phyloP scores from a whole-genome alignment of 2,329 filamentous ascomycete species.

The Cladosporium oxysporum region DNA sequence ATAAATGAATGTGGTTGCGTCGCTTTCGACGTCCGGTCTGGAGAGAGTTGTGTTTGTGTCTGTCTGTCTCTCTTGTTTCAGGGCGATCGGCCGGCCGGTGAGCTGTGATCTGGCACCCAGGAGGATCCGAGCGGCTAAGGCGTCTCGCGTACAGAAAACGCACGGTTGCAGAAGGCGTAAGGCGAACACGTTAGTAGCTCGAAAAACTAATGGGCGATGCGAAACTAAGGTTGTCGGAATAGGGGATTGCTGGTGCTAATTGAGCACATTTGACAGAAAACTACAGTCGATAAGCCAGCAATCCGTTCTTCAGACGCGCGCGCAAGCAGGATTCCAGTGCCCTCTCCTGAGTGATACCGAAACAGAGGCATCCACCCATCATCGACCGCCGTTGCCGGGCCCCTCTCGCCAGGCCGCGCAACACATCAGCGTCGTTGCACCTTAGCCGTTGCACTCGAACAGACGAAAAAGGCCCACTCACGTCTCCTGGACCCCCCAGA shows the following conservation, averaged over 20 bases:
- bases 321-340: neutral
- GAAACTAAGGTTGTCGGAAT: neutral
- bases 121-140: slow-evolving; percentile 9
- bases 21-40: neutral
- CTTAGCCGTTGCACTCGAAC: slow-evolving; percentile 1
- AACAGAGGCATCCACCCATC: slow-evolving; percentile 1
- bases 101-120: neutral
- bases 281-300: neutral
- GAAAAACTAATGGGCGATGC: slow-evolving; percentile 2
- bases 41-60: slow-evolving; percentile 1
- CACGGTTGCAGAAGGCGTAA: slow-evolving; percentile 9
- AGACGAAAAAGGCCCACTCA: neutral
- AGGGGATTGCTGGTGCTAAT: neutral
- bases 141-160: slow-evolving; percentile 15
- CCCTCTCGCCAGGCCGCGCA: slow-evolving; percentile 12
- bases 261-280: neutral
- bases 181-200: neutral
- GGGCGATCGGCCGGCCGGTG: neutral
- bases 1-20: slow-evolving; percentile 6
- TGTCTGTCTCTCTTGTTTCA: neutral
- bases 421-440: slow-evolving; percentile 2
- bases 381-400: slow-evolving; percentile 7
- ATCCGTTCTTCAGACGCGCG: neutral
- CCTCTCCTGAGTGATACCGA: neutral
- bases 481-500: neutral